Evolutionary conservation across 306 rosid genomes (phyloP).

Genomic region (Alnus rubra): DNA sequence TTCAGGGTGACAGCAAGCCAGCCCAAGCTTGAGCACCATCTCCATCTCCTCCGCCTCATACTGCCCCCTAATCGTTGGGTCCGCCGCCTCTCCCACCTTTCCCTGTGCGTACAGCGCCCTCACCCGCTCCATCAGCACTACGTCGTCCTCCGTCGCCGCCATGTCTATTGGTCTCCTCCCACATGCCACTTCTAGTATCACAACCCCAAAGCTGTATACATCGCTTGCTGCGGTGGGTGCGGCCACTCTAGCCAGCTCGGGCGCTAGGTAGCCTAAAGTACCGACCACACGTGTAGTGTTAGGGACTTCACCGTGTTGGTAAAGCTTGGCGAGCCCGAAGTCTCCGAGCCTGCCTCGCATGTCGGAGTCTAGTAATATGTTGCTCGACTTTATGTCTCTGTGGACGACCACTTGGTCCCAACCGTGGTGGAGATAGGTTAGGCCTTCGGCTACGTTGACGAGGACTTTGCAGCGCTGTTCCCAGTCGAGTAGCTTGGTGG

Average conservation of each 20-base stretch:
- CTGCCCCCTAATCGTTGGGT: conserved; percentile 51
- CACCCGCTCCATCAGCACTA: conserved; percentile 82
- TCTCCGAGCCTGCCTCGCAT: conserved; percentile 87
- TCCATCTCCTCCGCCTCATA: conserved; percentile 63
- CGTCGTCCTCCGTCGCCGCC: conserved; percentile 58
- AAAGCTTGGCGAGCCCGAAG: conserved; percentile 86
- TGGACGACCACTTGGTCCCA: conserved; percentile 93
- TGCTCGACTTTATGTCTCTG: conserved; percentile 81
- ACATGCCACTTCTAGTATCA: conserved; percentile 84
- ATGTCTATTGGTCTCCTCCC: conserved; percentile 75
- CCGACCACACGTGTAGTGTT: conserved; percentile 88
- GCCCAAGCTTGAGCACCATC: conserved; percentile 73
- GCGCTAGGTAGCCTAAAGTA: conserved; percentile 85
- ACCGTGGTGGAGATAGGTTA: conserved; percentile 82
- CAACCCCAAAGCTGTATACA: conserved; percentile 82
- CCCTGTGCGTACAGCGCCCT: conserved; percentile 57
- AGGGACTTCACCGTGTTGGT: conserved; percentile 81
- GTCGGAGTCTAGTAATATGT: conserved; percentile 66
- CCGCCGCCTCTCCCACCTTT: conserved; percentile 55
- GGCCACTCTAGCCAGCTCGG: conserved; percentile 65
- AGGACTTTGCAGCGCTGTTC: conserved; percentile 58
- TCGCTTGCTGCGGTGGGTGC: conserved; percentile 81
- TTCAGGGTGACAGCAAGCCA: conserved; percentile 89
- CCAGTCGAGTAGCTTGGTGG: conserved; percentile 54
- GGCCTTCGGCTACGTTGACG: conserved; percentile 82